Evolutionary conservation across 805 yeast species (phyloP), one percentile per base, ranked within the genome.

Genomic region (Metschnikowia proteae): DNA sequence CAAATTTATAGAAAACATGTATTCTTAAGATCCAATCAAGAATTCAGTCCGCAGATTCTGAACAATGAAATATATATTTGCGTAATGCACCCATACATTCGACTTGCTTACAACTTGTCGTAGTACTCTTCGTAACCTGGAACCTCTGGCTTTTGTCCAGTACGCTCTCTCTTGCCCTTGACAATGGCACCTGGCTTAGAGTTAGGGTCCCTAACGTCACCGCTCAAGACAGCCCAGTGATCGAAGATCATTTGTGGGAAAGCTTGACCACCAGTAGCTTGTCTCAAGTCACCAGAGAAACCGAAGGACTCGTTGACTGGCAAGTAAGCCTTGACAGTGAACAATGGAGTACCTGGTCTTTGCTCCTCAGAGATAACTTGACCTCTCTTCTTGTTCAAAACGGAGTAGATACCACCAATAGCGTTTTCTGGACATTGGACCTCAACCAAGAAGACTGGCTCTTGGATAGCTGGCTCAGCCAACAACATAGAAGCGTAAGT

Each of bases 211-310:
- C 86, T 78, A 73, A 96, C 96, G 78, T 90, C 94, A 77, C 97
- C 96, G 64, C 72, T 70, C 82, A 94, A 80, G 67, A 88, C 76
- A 62, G 89, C 80, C 98, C 98, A 92, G 78, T 92, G 99, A 78
- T 94, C 98, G 79, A 92, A 94, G 77, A 94, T 95, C 96, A 94
- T 83, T 82, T 92, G 98, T 80, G 99, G 99, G 99, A 92, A 92
- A 77, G 99, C 99, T 84, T 92, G 99, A 79, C 99, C 99, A 88
- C 97, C 97, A 71, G 99, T 92, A 73, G 98, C 97, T 82, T 92
- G 97, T 84, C 99, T 89, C 73, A 92, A 86, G 71, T 91, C 96
- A 82, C 95, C 94, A 68, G 96, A 86, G 96, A 92, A 92, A 87
- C 99, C 99, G 86, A 94, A 92, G 52, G 99, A 92, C 84, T 94